Evolutionary conservation across 2,329 filamentous ascomycete genomes (phyloP).

Genomic region (Aureobasidium sp.): DNA sequence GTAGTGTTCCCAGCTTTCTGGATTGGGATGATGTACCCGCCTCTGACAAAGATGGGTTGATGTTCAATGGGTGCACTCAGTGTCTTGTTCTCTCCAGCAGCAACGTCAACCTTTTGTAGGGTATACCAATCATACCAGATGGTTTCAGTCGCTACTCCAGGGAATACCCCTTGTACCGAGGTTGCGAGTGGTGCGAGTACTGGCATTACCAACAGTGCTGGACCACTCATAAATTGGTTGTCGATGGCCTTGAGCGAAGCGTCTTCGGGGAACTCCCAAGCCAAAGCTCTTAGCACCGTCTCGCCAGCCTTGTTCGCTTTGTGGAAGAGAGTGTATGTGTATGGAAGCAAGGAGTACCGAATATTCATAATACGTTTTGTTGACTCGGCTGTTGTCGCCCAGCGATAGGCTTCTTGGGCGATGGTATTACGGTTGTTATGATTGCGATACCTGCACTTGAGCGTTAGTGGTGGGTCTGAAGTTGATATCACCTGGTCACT

Average conservation of each 20-base stretch:
- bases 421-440: constrained; percentile 24
- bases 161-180: constrained; percentile 23
- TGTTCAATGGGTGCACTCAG: constrained; percentile 20
- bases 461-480: neutral
- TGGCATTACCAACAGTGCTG: constrained; percentile 21
- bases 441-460: constrained; percentile 18
- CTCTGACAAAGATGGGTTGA: constrained; percentile 20
- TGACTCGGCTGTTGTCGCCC: constrained; percentile 21
- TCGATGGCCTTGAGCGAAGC: constrained; percentile 20
- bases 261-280: constrained; percentile 24
- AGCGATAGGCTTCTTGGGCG: constrained; percentile 23
- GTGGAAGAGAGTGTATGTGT: constrained; percentile 25
- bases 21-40: constrained; percentile 21
- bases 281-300: constrained; percentile 21
- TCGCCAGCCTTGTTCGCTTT: constrained; percentile 19
- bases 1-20: constrained; percentile 22
- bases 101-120: constrained; percentile 17
- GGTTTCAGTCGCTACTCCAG: constrained; percentile 19
- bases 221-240: constrained; percentile 24
- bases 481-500: neutral
- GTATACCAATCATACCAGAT: constrained; percentile 25
- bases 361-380: constrained; percentile 24
- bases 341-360: constrained; percentile 22
- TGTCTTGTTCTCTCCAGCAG: constrained; percentile 22
- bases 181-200: constrained; percentile 20